Evolutionary conservation across 2,329 filamentous ascomycete species (phyloP), one percentile per base, ranked within the genome.

Genomic region (Penicillium brasilianum): DNA sequence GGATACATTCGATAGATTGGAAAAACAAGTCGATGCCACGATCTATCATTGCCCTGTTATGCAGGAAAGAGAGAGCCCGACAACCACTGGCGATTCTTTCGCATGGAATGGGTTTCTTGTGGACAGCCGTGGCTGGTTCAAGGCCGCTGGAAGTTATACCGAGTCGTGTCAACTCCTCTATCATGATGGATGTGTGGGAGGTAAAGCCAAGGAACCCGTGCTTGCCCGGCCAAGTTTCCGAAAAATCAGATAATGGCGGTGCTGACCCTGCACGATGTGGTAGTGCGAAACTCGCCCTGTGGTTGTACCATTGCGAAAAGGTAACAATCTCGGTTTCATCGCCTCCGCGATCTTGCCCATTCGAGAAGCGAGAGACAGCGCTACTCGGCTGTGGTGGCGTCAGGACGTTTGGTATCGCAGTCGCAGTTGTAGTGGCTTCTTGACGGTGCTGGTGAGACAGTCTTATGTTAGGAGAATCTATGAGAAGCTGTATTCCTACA

Each of bases 1-100:
- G 10, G 3, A 52, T 52, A 37, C 49, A 52, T 22, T 52, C 49
- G 25, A 16, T 9, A 7, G 49, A 52, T 18, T 39, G 2, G 49
- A 52, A 28, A 37, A 52, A 52, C 32, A 52, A 52, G 4, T 37
- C 49, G 6, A 52, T 37, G 11, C 30, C 49, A 16, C 49, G 49
- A 36, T 52, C 49, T 7, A 52, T 39, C 49, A 52, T 52, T 10
- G 49, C 4, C 20, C 34, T 52, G 13, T 52, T 36, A 11, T 52
- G 49, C 10, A 52, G 13, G 16, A 52, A 39, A 7, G 49, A 52
- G 1, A 52, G 49, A 16, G 28, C 3, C 13, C 11, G 49, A 18
- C 49, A 52, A 52, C 49, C 49, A 4, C 34, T 50, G 6, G 28
- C 28, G 14, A 50, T n/a, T 32, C n/a, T 18, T 10, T 50, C 48